These are phyloP conservation scores for Phialophora macrospora DNA, from an alignment of 2,329 filamentous ascomycete species.

Conservation along the genomic window DNA sequence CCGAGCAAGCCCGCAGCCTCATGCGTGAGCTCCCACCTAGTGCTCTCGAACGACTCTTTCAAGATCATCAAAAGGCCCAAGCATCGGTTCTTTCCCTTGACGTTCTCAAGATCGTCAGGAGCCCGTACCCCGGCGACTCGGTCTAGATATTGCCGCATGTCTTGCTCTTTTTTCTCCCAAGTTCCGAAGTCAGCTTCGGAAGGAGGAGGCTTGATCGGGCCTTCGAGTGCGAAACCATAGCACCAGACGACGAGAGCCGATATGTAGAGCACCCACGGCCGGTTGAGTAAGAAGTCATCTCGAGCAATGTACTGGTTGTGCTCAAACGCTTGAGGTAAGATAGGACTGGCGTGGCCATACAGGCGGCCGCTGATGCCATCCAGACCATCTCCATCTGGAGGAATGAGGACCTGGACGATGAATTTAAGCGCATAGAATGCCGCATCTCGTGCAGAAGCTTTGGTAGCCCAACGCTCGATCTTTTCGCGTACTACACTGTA, in stretches of 20 bases:
- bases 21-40: conserved; percentile 88
- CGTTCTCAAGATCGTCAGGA: conserved; percentile 75
- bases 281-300: conserved; percentile 86
- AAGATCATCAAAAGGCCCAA: conserved; percentile 81
- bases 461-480: conserved; percentile 85
- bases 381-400: conserved; percentile 45
- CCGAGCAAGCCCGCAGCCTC: conserved; percentile 80
- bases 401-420: conserved; percentile 78
- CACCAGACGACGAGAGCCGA: conserved; percentile 91
- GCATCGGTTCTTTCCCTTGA: conserved; percentile 80
- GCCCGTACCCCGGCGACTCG: conserved; percentile 72
- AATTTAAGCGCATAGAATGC: conserved; percentile 92
- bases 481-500: conserved; percentile 77
- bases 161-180: conserved; percentile 68
- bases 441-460: conserved; percentile 84
- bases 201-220: conserved; percentile 63
- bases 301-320: conserved; percentile 73
- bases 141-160: conserved; percentile 80
- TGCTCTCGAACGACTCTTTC: conserved; percentile 77
- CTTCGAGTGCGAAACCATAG: conserved; percentile 90
- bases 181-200: conserved; percentile 59
- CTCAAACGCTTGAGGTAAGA: conserved; percentile 42
- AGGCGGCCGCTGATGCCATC: conserved; percentile 48
- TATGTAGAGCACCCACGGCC: conserved; percentile 95
- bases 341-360: conserved; percentile 40